A percentile compares a stretch with the other conserved stretches of the same genome.
Conservation (phyloP, 106 monocot species). For the Gastrodia elata region DNA sequence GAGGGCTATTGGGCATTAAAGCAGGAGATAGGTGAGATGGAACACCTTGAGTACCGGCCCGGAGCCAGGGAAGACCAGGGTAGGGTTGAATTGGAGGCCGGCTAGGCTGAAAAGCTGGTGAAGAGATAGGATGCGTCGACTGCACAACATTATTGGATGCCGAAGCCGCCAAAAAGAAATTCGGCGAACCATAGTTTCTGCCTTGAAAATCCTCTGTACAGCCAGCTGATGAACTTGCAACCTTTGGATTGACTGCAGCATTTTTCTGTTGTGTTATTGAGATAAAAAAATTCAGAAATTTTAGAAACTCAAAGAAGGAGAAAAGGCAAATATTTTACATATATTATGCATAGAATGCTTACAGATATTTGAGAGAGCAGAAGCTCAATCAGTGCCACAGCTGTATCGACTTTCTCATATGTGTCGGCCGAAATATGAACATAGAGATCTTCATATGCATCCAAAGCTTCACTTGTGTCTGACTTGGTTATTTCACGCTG, state of each 20-base stretch:
- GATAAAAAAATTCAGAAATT: constrained; percentile 9
- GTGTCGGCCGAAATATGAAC: constrained; percentile 70
- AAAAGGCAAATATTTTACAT: background rate
- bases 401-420: constrained; percentile 90
- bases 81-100: constrained; percentile 27
- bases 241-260: constrained; percentile 24
- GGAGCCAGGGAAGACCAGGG: constrained; percentile 31
- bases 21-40: constrained; percentile 15
- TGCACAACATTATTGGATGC: constrained; percentile 11
- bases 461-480: constrained; percentile 41
- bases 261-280: constrained; percentile 19
- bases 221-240: constrained; percentile 7
- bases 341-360: constrained; percentile 10
- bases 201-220: constrained; percentile 5
- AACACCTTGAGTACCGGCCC: constrained; percentile 14
- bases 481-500: constrained; percentile 73
- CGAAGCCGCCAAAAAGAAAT: constrained; percentile 5
- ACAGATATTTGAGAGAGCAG: constrained; percentile 71
- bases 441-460: constrained; percentile 60
- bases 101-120: constrained; percentile 18
- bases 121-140: constrained; percentile 14
- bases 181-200: constrained; percentile 7
- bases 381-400: constrained; percentile 71
- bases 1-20: constrained; percentile 23
- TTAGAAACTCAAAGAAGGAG: background rate